Base-by-base conservation (phyloP, 2,329 filamentous ascomycete species). In the Magnaporthiopsis rhizophila region DNA sequence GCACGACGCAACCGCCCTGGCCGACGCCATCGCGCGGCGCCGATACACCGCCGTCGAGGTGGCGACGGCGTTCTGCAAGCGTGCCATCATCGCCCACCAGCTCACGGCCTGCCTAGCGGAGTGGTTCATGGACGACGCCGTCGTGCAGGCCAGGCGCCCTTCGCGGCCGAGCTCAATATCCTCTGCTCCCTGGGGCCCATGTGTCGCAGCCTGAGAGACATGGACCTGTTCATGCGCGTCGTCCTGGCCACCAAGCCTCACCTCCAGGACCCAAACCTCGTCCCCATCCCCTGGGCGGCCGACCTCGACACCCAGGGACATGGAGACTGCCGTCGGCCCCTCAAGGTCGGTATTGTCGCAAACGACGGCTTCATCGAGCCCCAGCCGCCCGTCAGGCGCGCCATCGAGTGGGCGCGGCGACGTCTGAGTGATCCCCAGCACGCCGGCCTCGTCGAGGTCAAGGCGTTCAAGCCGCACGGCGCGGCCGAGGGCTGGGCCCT, bases 291-390 rank as follows among this genome's bases (percentile, higher is more conserved):
- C 0, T 89, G 86, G 85, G 73, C 80, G n/a, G n/a, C n/a, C 9
- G n/a, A n/a, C 11, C 45, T 45, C 21, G 34, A 50, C 24, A 45
- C 68, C 30, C 80, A 73, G 63, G 28, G 2, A n/a, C 34, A 30
- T 30, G 28, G 28, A 30, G 28, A 5, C 5, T 3, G 24, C 34
- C 36, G 26, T n/a, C n/a, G 59, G 59, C 45, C 45, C 4, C 72
- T 89, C 30, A 82, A 77, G 58, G 76, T 91, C 63, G 88, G 78
- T 5, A 81, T 90, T 38, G 78, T 90, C 73, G 86, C 83, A 81
- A 77, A 87, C 72, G 89, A 91, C 71, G 84, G 82, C 12, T 78
- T 86, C 62, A 87, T 89, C 5, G 78, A 74, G 7, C 88, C 89
- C 0, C 89, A 89, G 62, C 87, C 89, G 3, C 88, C 88, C 0